Base-by-base conservation (phyloP, 768 basidiomycete genomes). In the Leccinum olivaceopallidum region DNA sequence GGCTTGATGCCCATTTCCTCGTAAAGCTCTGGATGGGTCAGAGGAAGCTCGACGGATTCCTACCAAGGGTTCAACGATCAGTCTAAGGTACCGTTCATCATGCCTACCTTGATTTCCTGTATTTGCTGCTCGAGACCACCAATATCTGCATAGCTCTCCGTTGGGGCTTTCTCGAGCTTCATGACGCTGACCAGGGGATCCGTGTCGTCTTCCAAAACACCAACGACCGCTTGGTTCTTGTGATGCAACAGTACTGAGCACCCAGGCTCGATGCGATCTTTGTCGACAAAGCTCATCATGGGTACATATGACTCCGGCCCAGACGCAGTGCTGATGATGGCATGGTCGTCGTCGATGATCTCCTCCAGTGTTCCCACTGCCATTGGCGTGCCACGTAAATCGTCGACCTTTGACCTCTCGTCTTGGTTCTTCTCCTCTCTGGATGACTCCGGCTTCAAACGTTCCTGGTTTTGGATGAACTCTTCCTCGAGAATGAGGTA, bases 1-100 rank as follows among this genome's bases (percentile, higher is more conserved):
- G 96, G 97, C 69, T 91, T 91, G 76, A 99, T 98, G 58, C 97
- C 97, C 97, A 99, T 98, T 80, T 98, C 96, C 76, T 98, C 96
- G 77, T 98, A 99, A 42, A 98, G 78, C 72, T 99, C 97, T 4
- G 97, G 97, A 72, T 98, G 97, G 9, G 96, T 98, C 24, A 99
- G 80, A 0, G 97, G 97, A 34, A 98, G 83, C 76, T 98, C 97
- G 51, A 98, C 96, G 14, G 97, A 93, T 89, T 99, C 97, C 92
- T 95, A 62, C 24, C 37, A 18, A 49, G 13, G 6, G 39, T 42
- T 65, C 36, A 56, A 49, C 28, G 1, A 22, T 50, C n/a, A 42
- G 28, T 18, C 12, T 5, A 34, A 22, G 10, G 59, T 22, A 39
- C 32, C 10, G 32, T 52, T 22, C 10, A 55, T 13, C 16, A 50